A percentile compares a stretch with the other conserved stretches of the same genome.
Conservation (phyloP, 768 basidiomycete species). For the Clitopilus passeckerianus region DNA sequence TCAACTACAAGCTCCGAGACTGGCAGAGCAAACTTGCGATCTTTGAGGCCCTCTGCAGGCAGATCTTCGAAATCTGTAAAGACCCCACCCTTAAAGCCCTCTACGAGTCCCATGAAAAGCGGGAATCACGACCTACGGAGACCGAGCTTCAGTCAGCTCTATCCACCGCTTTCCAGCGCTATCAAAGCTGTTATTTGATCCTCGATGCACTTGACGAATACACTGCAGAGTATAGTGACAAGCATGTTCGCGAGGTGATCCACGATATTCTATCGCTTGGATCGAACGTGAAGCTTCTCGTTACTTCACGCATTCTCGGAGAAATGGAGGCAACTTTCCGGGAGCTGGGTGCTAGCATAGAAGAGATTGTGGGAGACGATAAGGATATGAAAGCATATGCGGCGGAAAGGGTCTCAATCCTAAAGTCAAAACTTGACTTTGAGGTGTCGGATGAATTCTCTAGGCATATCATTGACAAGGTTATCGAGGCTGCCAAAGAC, state of each 20-base stretch:
- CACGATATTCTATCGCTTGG: background rate
- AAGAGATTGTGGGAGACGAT: background rate
- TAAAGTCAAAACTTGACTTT: background rate
- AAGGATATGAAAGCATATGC: background rate
- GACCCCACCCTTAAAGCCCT: background rate
- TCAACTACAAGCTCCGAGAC: no score
- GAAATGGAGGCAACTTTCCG: background rate
- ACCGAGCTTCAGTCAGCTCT: background rate
- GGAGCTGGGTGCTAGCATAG: background rate
- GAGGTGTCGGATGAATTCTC: background rate
- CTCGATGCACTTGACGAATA: background rate
- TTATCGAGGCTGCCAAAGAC: background rate
- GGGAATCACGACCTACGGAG: background rate
- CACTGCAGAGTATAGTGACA: background rate
- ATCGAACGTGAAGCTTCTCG: background rate
- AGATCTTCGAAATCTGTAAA: background rate
- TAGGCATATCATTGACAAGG: background rate
- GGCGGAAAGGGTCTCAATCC: background rate
- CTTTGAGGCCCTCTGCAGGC: no score
- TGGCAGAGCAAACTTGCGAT: no score
- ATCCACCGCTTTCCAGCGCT: background rate
- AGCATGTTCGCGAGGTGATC: background rate
- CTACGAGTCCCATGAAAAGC: background rate
- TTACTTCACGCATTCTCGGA: background rate
- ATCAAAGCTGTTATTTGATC: background rate